These are phyloP conservation scores for Murraya paniculata DNA, from an alignment of 345 rosid species.

Conservation along the genomic window DNA sequence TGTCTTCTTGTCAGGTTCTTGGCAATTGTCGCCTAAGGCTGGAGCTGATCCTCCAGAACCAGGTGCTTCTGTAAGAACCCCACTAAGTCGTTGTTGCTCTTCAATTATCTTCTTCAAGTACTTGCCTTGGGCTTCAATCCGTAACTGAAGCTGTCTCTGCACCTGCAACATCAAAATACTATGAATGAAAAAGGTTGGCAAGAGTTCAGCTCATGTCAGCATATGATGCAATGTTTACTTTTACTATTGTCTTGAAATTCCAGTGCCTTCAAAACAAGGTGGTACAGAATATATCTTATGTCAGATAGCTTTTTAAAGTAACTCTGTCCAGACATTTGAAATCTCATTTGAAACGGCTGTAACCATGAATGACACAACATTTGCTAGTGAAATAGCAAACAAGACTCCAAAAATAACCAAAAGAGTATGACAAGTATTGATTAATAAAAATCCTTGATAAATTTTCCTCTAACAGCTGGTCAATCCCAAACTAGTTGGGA, in stretches of 20 bases:
- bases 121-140: slow-evolving; percentile 97
- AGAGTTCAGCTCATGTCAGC: background rate
- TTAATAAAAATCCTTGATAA: background rate
- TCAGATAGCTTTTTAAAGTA: background rate
- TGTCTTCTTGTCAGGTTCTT: slow-evolving; percentile 63
- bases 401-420: background rate
- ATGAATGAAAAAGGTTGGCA: background rate
- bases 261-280: background rate
- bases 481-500: background rate
- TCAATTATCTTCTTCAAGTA: slow-evolving; percentile 97
- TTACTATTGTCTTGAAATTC: background rate
- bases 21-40: slow-evolving; percentile 41
- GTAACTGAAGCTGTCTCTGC: slow-evolving; percentile 94
- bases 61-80: slow-evolving; percentile 59
- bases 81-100: slow-evolving; percentile 90
- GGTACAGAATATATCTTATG: background rate
- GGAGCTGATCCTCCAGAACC: slow-evolving; percentile 38
- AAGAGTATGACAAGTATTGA: background rate
- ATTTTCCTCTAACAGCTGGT: background rate
- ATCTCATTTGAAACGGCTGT: background rate
- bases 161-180: slow-evolving; percentile 49
- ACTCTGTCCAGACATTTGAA: background rate
- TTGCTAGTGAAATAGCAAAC: background rate
- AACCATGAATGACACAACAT: background rate
- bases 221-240: background rate